These are phyloP conservation scores for Lactifluus echinatus DNA, from an alignment of 768 basidiomycete genomes.

Conservation along the genomic window DNA sequence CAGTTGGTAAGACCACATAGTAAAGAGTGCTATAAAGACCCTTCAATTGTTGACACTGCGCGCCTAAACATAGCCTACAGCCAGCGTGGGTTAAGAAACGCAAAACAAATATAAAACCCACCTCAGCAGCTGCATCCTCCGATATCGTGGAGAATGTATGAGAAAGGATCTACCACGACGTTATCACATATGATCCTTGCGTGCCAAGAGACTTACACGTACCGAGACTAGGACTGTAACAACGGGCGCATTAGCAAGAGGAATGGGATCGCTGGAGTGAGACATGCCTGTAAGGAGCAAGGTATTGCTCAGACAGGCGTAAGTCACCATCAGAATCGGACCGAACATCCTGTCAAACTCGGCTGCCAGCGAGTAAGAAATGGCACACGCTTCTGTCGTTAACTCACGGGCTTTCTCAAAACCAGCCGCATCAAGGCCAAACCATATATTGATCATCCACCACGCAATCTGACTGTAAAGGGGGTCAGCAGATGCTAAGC, in stretches of 20 bases:
- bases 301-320: conserved; percentile 89
- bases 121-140: conserved; percentile 89
- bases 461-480: conserved; percentile 58
- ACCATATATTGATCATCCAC: conserved; percentile 94
- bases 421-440: conserved; percentile 90
- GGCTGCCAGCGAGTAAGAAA: conserved; percentile 30
- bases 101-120: conserved; percentile 25
- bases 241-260: neutral
- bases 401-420: conserved; percentile 73
- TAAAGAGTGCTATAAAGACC: conserved; percentile 36
- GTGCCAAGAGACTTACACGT: neutral
- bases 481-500: neutral
- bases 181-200: neutral
- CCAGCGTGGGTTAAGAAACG: neutral
- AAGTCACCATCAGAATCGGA: conserved; percentile 83
- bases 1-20: neutral
- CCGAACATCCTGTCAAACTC: conserved; percentile 84
- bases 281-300: conserved; percentile 76
- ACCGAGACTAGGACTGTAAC: conserved; percentile 15
- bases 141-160: conserved; percentile 94
- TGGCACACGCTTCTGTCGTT: neutral
- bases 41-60: conserved; percentile 92
- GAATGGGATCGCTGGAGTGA: neutral
- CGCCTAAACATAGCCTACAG: conserved; percentile 86
- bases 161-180: conserved; percentile 64